phyloP scores from a whole-genome alignment of 306 rosid genomes.

The Cicer arietinum region DNA sequence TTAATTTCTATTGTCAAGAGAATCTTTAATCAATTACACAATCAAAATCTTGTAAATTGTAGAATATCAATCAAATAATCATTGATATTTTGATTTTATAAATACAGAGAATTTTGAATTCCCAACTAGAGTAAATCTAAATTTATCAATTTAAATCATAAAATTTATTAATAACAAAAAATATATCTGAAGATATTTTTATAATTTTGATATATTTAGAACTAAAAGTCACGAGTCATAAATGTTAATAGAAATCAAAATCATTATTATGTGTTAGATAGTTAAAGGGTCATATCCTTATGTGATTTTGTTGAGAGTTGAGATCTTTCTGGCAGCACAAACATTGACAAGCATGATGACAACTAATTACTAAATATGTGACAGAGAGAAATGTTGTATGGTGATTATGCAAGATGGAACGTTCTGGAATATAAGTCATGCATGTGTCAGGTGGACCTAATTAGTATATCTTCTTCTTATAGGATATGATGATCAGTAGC shows the following conservation, averaged over 20 bases:
- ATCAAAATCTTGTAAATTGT: too few species aligned
- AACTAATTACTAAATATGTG: slow-evolving; percentile 44
- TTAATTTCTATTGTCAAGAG: too few species aligned
- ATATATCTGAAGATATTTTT: too few species aligned
- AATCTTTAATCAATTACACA: too few species aligned
- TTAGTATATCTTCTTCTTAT: slow-evolving; percentile 9
- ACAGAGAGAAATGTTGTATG: slow-evolving; percentile 13
- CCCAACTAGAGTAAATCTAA: fast-evolving
- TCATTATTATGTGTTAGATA: slow-evolving; percentile 42
- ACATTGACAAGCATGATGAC: slow-evolving; percentile 38
- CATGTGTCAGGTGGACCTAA: slow-evolving; percentile 45
- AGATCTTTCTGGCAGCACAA: slow-evolving; percentile 41
- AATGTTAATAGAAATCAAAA: background rate
- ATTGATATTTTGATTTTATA: too few species aligned
- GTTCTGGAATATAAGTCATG: slow-evolving; percentile 41
- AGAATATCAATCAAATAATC: too few species aligned
- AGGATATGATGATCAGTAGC: slow-evolving; percentile 17
- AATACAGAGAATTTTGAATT: too few species aligned
- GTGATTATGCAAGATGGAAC: slow-evolving; percentile 41
- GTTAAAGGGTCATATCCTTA: slow-evolving; percentile 39
- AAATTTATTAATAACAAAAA: too few species aligned
- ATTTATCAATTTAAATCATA: too few species aligned
- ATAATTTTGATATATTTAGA: too few species aligned
- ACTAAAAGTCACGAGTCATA: too few species aligned
- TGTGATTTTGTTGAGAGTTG: slow-evolving; percentile 31